A percentile compares a stretch with the other conserved stretches of the same genome.
Evolutionary conservation across 805 yeast genomes (phyloP).

Genomic region (Yarrowia deformans): DNA sequence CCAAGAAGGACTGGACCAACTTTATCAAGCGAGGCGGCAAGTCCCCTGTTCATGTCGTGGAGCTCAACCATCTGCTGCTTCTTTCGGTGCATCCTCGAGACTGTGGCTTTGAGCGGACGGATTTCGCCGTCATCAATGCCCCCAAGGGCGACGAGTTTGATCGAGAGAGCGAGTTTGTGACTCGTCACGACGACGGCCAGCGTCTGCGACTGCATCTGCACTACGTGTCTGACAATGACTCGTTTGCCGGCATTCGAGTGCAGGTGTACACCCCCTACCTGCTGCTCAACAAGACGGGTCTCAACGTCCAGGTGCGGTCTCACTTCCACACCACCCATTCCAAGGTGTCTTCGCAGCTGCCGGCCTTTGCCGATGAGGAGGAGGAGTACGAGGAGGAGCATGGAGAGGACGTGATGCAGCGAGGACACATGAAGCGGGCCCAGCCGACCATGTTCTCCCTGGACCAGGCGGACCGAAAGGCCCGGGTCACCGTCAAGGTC

Average conservation of each 20-base stretch:
- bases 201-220: slow-evolving; percentile 66
- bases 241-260: slow-evolving; percentile 63
- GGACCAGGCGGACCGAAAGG: slow-evolving; percentile 63
- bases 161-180: slow-evolving; percentile 60
- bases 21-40: slow-evolving; percentile 67
- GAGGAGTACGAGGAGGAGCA: slow-evolving; percentile 30
- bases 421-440: slow-evolving; percentile 48
- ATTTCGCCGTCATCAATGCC: slow-evolving; percentile 70
- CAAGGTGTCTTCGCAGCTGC: slow-evolving; percentile 41
- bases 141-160: slow-evolving; percentile 55
- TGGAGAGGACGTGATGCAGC: slow-evolving; percentile 49
- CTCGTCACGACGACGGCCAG: slow-evolving; percentile 69
- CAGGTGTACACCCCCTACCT: slow-evolving; percentile 86
- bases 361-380: slow-evolving; percentile 41
- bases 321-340: slow-evolving; percentile 62
- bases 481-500: slow-evolving; percentile 70
- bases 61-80: slow-evolving; percentile 71
- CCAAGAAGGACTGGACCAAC: slow-evolving; percentile 71
- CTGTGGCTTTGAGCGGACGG: slow-evolving; percentile 68
- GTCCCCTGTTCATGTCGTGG: slow-evolving; percentile 81
- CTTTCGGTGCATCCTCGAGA: slow-evolving; percentile 64
- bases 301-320: slow-evolving; percentile 64
- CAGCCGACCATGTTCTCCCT: slow-evolving; percentile 87
- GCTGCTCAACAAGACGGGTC: slow-evolving; percentile 79
- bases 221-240: slow-evolving; percentile 62